Evolutionary conservation across 768 basidiomycete species (phyloP).

Genomic region (Lactarius hatsudake): DNA sequence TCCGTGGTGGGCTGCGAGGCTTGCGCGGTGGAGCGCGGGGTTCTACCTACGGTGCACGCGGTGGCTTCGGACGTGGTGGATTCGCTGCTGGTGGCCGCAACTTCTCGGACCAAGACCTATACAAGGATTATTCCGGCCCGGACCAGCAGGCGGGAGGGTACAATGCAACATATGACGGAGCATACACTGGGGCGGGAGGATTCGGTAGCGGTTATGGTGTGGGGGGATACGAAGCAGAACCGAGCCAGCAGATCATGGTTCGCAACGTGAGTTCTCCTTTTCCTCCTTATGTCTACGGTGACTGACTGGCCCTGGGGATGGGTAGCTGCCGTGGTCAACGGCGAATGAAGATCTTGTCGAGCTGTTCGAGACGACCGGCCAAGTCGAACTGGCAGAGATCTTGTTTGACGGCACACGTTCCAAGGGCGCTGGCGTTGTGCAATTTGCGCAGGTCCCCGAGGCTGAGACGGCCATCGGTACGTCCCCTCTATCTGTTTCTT

Average conservation of each 20-base stretch:
- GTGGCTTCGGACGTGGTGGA: conserved; percentile 60
- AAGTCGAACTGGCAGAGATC: conserved; percentile 93
- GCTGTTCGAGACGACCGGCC: conserved; percentile 95
- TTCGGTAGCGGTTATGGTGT: conserved; percentile 24
- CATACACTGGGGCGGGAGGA: conserved; percentile 36
- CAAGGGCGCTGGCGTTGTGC: conserved; percentile 94
- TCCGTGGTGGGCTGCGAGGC: conserved; percentile 41
- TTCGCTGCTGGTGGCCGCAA: conserved; percentile 49
- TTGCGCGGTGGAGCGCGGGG: conserved; percentile 53
- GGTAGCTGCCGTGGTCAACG: conserved; percentile 95
- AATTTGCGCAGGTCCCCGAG: conserved; percentile 82
- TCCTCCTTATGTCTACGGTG: background rate
- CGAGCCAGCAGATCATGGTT: conserved; percentile 97
- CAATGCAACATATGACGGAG: conserved; percentile 37
- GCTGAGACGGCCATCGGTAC: conserved; percentile 91
- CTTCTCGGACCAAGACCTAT: conserved; percentile 86
- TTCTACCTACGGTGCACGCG: conserved; percentile 45
- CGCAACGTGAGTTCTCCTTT: conserved; percentile 73
- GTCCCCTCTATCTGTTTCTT: conserved; percentile 27
- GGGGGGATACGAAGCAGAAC: conserved; percentile 59
- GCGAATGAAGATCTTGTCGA: conserved; percentile 98
- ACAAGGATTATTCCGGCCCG: conserved; percentile 90
- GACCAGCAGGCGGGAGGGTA: conserved; percentile 55
- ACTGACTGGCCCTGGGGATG: background rate
- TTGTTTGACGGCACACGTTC: conserved; percentile 89